Conservation (phyloP, 1,139 yeast genomes). For the Pichia sp. region DNA sequence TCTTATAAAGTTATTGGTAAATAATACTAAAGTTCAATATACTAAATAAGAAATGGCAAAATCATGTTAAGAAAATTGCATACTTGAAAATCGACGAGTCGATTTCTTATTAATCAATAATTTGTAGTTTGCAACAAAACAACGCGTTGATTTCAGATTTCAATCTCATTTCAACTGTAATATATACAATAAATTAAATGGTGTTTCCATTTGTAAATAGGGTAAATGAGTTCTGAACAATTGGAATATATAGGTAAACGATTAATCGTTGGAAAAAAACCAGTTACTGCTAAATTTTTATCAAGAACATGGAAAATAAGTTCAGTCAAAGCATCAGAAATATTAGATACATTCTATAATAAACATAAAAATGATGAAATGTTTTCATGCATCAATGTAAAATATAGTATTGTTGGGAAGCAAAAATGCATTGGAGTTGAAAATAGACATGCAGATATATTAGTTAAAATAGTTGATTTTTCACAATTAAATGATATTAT, state of each 20-base stretch:
- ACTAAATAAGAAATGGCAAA: too few species aligned
- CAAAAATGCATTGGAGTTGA: conserved; percentile 4
- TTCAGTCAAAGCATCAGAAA: conserved; percentile 17
- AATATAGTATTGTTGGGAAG: conserved; percentile 22
- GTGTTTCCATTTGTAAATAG: too few species aligned
- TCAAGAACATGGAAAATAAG: conserved; percentile 19
- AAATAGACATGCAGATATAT: conserved; percentile 6
- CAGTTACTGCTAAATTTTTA: conserved; percentile 22
- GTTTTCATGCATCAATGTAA: conserved; percentile 11
- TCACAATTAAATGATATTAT: conserved; percentile 3
- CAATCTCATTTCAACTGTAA: too few species aligned
- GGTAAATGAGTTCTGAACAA: not conserved
- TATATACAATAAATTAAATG: too few species aligned
- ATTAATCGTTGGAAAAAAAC: conserved; percentile 18
- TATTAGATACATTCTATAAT: conserved; percentile 20
- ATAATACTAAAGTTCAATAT: too few species aligned
- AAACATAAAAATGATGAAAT: conserved; percentile 10
- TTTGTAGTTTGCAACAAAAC: too few species aligned
- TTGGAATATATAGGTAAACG: conserved; percentile 8
- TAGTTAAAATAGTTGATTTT: conserved; percentile 10
- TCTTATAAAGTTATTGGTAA: too few species aligned
- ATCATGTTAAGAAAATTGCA: too few species aligned
- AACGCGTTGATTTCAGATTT: too few species aligned
- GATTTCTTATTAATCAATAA: too few species aligned
- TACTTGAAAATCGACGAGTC: too few species aligned